Evolutionary conservation across 1,284 basidiomycete species (phyloP), one percentile per base, ranked within the genome.

Genomic region (Pseudozyma thailandica): DNA sequence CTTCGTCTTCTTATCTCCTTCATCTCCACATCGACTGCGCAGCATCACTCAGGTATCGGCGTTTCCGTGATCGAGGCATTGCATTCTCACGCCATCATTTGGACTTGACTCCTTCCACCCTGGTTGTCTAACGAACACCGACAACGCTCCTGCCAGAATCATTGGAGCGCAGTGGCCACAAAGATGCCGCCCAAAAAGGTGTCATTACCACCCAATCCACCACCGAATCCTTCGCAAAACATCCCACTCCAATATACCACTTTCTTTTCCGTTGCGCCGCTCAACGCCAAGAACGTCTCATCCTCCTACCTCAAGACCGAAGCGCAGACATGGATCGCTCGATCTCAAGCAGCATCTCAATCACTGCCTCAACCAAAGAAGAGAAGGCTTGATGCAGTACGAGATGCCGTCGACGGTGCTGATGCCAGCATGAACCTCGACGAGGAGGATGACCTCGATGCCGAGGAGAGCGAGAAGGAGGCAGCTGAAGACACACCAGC

Each of bases 261-360:
- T 39, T 81, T 82, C 52, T 68, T 70, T 52, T 73, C 73, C 4
- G 77, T 79, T 27, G 74, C 80, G 4, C 77, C 77, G 6, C 60
- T 82, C 50, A 82, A 80, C 59, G 75, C 78, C 37, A 81, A 81
- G 50, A 81, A 82, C 58, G 74, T 79, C 23, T 63, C 79, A 2
- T 78, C 78, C 9, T 77, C 78, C 42, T 82, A 77, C 55, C 73
- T 81, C 50, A 79, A 80, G 63, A 77, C 78, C 27, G 80, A 82
- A 43, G 62, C 72, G 12, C 80, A 82, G 51, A 80, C 78, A 16
- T 81, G 80, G 80, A 66, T 73, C 23, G 53, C 68, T 25, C 66
- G 76, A 12, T 69, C 75, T 1, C 61, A 68, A 44, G 43, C 62
- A 18, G 55, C 66, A 2, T 50, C 35, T 7, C 53, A 60, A 25